phyloP scores from a whole-genome alignment of 1,139 yeast species.

The Kodamaea arcana region DNA sequence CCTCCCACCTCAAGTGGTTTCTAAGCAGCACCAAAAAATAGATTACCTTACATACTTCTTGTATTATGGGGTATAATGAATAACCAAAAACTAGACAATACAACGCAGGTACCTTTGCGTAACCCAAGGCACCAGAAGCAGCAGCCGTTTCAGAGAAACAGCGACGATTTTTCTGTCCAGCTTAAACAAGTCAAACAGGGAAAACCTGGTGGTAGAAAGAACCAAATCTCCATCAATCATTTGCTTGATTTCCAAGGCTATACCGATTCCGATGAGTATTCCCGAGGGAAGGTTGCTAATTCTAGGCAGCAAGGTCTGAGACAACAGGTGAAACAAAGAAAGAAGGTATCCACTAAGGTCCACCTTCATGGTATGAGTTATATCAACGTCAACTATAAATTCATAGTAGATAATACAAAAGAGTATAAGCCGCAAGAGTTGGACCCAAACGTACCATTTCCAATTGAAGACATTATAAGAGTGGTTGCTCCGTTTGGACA shows the following conservation, averaged over 20 bases:
- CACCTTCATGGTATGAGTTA: slow-evolving; percentile 67
- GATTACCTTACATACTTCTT: neutral
- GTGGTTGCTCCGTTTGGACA: slow-evolving; percentile 72
- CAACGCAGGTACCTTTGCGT: neutral
- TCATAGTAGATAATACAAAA: slow-evolving; percentile 64
- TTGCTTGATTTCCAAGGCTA: slow-evolving; percentile 58
- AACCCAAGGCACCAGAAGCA: neutral
- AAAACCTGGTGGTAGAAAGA: slow-evolving; percentile 26
- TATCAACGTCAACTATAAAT: slow-evolving; percentile 81
- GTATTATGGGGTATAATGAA: slow-evolving; percentile 2
- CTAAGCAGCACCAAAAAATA: neutral
- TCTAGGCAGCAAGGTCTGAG: slow-evolving; percentile 1
- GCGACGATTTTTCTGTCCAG: slow-evolving; percentile 1
- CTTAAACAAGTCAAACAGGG: slow-evolving; percentile 1
- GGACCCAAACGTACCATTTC: slow-evolving; percentile 75
- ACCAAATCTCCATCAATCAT: slow-evolving; percentile 61
- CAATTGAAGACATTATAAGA: slow-evolving; percentile 58
- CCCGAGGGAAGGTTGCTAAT: too few relatives aligned
- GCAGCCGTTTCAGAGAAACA: neutral
- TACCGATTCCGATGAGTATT: slow-evolving; percentile 45
- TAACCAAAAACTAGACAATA: slow-evolving; percentile 1
- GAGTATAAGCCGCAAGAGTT: slow-evolving; percentile 53
- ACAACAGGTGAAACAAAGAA: slow-evolving; percentile 3
- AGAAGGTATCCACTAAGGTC: slow-evolving; percentile 15
- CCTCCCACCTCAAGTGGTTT: too few relatives aligned